Conservation (phyloP, 345 rosid species). For the Noccaea bulbosa region DNA sequence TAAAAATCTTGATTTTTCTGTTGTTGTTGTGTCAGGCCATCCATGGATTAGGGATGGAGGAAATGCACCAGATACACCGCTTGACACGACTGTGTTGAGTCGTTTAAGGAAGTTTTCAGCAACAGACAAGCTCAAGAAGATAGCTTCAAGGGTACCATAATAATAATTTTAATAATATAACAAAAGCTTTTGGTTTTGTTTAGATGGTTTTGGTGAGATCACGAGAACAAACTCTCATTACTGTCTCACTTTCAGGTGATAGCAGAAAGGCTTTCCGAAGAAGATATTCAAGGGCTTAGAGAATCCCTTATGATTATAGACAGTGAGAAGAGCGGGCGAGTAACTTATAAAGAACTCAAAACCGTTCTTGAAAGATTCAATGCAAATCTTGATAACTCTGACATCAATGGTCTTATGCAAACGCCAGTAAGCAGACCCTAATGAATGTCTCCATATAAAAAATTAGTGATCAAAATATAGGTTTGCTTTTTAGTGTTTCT, state of each 20-base stretch:
- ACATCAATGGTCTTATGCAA: constrained; percentile 66
- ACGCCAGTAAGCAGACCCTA: constrained; percentile 56
- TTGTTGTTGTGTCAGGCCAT: constrained; percentile 56
- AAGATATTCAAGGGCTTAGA: constrained; percentile 76
- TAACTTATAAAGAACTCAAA: constrained; percentile 83
- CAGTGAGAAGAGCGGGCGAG: constrained; percentile 68
- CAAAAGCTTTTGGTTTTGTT: background rate
- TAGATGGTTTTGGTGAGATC: constrained; percentile 18
- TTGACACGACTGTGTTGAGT: constrained; percentile 69
- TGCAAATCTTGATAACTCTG: constrained; percentile 66
- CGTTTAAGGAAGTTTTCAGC: constrained; percentile 85
- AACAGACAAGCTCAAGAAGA: constrained; percentile 83
- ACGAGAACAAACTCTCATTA: constrained; percentile 23
- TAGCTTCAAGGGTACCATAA: constrained; percentile 65
- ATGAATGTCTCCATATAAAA: constrained; percentile 20
- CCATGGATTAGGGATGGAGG: constrained; percentile 87
- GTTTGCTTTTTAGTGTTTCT: constrained; percentile 12
- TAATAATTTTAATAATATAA: too few species aligned
- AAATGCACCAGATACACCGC: constrained; percentile 83
- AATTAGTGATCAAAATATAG: background rate
- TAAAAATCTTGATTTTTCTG: background rate
- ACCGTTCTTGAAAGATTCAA: constrained; percentile 67
- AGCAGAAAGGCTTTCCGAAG: constrained; percentile 74
- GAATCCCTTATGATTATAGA: constrained; percentile 76
- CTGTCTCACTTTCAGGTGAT: constrained; percentile 52